These are phyloP conservation scores for Emergomyces pasteurianus DNA, from an alignment of 2,329 filamentous ascomycete species.

Conservation along the genomic window DNA sequence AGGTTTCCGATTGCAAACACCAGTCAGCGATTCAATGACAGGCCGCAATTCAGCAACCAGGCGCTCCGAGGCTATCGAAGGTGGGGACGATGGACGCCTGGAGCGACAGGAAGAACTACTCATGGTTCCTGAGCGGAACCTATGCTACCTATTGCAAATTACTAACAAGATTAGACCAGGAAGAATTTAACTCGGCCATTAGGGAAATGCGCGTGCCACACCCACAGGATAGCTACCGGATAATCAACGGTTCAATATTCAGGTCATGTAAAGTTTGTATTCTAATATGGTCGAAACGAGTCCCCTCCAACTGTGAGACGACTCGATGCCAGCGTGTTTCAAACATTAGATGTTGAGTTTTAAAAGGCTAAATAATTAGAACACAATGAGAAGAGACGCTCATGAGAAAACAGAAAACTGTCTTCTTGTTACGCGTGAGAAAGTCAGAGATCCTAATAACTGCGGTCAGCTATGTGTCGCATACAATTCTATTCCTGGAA, in stretches of 20 bases:
- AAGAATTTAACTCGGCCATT: not conserved
- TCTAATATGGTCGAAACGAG: constrained; percentile 17
- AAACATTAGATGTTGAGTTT: constrained; percentile 1
- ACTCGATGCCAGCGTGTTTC: not conserved
- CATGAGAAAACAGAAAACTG: not conserved
- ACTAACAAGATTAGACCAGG: not conserved
- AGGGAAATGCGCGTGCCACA: not conserved
- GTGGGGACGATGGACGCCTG: constrained; percentile 8
- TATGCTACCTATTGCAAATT: constrained; percentile 17
- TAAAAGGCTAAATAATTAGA: not conserved
- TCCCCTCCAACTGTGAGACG: constrained; percentile 1
- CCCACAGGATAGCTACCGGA: not conserved
- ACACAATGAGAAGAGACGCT: not conserved
- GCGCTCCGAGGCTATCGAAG: constrained; percentile 19
- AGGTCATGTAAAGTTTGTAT: not conserved
- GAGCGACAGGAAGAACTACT: constrained; percentile 6
- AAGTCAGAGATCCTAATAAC: not conserved
- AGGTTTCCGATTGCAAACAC: constrained; percentile 19
- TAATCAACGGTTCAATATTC: not conserved
- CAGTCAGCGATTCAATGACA: constrained; percentile 26
- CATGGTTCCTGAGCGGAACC: constrained; percentile 10
- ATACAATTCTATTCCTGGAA: not conserved
- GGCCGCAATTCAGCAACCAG: constrained; percentile 27
- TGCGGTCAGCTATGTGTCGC: not conserved
- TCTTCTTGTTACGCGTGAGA: not conserved